Evolutionary conservation across 306 rosid species (phyloP), one percentile per base, ranked within the genome.

Genomic region (Geum urbanum): DNA sequence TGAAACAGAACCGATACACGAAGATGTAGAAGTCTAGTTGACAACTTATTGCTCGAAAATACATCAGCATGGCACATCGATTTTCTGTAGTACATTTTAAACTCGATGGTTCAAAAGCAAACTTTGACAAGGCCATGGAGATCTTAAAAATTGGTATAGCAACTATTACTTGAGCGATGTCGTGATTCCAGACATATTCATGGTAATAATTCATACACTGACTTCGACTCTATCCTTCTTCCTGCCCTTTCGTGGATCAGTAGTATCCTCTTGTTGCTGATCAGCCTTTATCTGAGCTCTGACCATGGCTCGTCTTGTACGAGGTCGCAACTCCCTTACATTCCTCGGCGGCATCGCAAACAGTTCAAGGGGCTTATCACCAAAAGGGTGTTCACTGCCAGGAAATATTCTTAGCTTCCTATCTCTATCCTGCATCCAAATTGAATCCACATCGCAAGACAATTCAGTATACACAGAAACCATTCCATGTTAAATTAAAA

Each of bases 241-340:
- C 78, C 77, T 82, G 67, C 85, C 83, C 76, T 76, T 84, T 59
- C 52, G 86, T 14, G 76, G 35, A 48, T 72, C 85, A 62, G 72
- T 79, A 37, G 69, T 41, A 13, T 55, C 78, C 69, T 75, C 80
- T 69, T 85, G 80, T 67, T 90, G 89, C 78, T 55, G 87, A 76
- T 88, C 97, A 27, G 77, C 97, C 84, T 90, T 92, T 67, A 86
- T 90, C 76, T 87, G 91, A 35, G 95, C 96, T 79, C 98, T 85
- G 74, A 94, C 51, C 89, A 94, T 67, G 66, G 98, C 98, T 63
- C 98, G 90, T 71, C 97, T 88, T 46, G 83, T 89, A 59, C 95
- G 85, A 32, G 98, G 98, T 37, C 91, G 83, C 86, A 92, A 71
- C 75, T 90, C 97, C 54, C 97, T 86, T 39, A 88, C 89, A 2